Evolutionary conservation across 2,329 filamentous ascomycete species (phyloP), one percentile per base, ranked within the genome.

Genomic region (Hypoxylon sp.): DNA sequence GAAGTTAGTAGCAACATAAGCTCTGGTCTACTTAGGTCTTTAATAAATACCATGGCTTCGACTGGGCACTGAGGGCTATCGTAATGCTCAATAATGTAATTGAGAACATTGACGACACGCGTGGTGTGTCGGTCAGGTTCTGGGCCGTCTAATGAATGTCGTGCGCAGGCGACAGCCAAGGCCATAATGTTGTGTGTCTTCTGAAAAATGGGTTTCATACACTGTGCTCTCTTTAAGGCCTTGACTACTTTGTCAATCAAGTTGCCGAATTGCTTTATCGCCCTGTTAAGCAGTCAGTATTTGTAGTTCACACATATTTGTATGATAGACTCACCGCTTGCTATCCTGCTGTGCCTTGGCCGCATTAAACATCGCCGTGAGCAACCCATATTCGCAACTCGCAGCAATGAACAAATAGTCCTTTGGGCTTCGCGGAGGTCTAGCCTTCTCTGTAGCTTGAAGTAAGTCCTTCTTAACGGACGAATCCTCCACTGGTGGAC

Each of bases 1-100:
- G 72, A 73, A 0, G 77, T 75, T 3, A 83, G 65, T 53, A 83
- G 78, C 0, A 79, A 67, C 46, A 79, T 79, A 6, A 83, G 72
- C 6, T 85, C 84, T 0, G 77, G 72, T 2, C 80, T 76, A 1
- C 75, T 78, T 0, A 89, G 79, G 20, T 77, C 74, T 44, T 83
- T 80, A 2, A 84, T 76, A 61, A 84, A 85, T 0, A 70, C 68
- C 66, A 82, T 85, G 44, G 86, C 72, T 54, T 86, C 85, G 35
- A 83, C 81, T 61, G 88, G 87, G 61, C 79, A 84, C 6, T 80
- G 78, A 3, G 79, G 74, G n/a, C 77, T 80, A 0, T 69, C 68
- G n/a, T 74, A 77, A 59, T 83, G 78, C 35, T 79, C 75, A 1
- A 79, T 68, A 20, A 84, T 73, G 49, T 82, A 82, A 11, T 75